A percentile compares a stretch with the other conserved stretches of the same genome.
Conservation (phyloP, 345 rosid genomes). For the Fremontodendron californicum region DNA sequence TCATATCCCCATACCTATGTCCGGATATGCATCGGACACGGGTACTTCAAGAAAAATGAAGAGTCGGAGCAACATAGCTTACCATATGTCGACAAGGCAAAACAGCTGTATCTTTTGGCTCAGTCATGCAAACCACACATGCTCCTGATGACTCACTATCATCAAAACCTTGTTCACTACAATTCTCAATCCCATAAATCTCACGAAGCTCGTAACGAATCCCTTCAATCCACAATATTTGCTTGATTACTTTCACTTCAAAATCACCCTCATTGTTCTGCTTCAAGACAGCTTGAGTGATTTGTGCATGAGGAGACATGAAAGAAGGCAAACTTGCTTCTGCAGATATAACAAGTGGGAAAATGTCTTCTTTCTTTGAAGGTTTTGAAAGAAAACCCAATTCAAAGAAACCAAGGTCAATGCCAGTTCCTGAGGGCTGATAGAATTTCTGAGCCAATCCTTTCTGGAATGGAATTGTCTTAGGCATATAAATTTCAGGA, state of each 20-base stretch:
- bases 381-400: constrained; percentile 28
- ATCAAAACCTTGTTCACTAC: constrained; percentile 20
- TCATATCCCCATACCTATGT: no score
- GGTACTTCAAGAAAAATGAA: no score
- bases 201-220: constrained; percentile 36
- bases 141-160: constrained; percentile 21
- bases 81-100: constrained; percentile 57
- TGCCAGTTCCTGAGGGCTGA: constrained; percentile 42
- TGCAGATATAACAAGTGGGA: constrained; percentile 41
- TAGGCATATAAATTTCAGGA: constrained; percentile 27
- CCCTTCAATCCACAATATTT: constrained; percentile 17
- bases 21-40: no score
- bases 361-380: constrained; percentile 24
- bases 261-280: constrained; percentile 27
- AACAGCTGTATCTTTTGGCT: constrained; percentile 42
- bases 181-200: constrained; percentile 38
- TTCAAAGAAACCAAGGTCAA: constrained; percentile 42
- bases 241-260: constrained; percentile 38
- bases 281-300: constrained; percentile 40
- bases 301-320: constrained; percentile 32
- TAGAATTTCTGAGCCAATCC: constrained; percentile 40
- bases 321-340: constrained; percentile 28
- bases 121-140: constrained; percentile 47
- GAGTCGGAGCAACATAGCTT: no score
- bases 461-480: constrained; percentile 34